Percentiles rank a stretch among this genome's conserved stretches.
Evolutionary conservation across 768 basidiomycete genomes (phyloP).

Genomic region (Kwoniella sp.): DNA sequence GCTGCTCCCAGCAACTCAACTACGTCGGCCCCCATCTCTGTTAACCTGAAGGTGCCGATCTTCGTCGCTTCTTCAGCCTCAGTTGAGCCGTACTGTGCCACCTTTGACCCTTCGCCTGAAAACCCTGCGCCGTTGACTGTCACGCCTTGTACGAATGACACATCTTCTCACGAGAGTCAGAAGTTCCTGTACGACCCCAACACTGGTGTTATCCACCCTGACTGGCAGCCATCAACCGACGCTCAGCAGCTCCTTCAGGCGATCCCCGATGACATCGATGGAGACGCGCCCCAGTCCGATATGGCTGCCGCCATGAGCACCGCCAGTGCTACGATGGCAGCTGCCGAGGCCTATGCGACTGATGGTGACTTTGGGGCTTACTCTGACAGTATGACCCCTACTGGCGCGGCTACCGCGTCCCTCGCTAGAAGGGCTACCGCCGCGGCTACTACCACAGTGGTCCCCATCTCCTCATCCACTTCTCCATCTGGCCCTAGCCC

Average conservation of each 20-base stretch:
- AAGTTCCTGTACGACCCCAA: constrained; percentile 63
- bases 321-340: constrained; percentile 38
- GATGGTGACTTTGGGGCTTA: background rate
- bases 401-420: background rate
- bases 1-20: constrained; percentile 16
- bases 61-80: constrained; percentile 57
- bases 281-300: constrained; percentile 21
- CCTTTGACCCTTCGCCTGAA: constrained; percentile 64
- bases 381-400: background rate
- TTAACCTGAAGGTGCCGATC: constrained; percentile 60
- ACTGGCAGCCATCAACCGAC: constrained; percentile 56
- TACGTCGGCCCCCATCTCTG: constrained; percentile 43
- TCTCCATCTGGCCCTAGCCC: constrained; percentile 57
- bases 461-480: constrained; percentile 45
- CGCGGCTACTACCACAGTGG: background rate
- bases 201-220: constrained; percentile 63
- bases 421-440: constrained; percentile 24
- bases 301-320: constrained; percentile 60
- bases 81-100: constrained; percentile 63
- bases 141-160: constrained; percentile 57
- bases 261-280: constrained; percentile 33
- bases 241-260: constrained; percentile 27
- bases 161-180: constrained; percentile 61
- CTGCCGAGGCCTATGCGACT: background rate
- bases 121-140: constrained; percentile 62